Evolutionary conservation across 108 stramenopile genomes (phyloP).

Genomic region (Cyclotella cryptica): DNA sequence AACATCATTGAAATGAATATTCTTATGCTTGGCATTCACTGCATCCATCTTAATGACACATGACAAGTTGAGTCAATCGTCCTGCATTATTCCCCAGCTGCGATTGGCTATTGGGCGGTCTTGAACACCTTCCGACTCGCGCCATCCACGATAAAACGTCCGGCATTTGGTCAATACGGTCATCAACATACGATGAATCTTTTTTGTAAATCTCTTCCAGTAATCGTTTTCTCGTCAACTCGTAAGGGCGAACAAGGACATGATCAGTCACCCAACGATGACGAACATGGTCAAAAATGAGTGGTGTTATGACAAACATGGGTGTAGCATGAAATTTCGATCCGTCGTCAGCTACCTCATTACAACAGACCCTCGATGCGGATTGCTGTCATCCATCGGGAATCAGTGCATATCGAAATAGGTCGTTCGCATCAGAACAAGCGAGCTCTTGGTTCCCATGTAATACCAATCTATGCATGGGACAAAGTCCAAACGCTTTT

Average conservation of each 20-base stretch:
- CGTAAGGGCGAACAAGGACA: conserved; percentile 30
- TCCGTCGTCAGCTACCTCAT: neutral
- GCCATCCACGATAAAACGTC: conserved; percentile 38
- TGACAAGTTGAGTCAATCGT: neutral
- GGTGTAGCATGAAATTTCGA: conserved; percentile 5
- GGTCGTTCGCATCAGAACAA: neutral
- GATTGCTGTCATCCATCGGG: conserved; percentile 28
- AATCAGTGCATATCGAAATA: conserved; percentile 10
- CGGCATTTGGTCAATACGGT: conserved; percentile 14
- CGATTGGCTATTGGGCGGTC: conserved; percentile 11
- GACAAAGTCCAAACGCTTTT: conserved; percentile 23
- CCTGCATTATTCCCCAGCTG: neutral
- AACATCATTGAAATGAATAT: conserved; percentile 33
- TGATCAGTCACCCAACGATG: conserved; percentile 29
- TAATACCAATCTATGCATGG: conserved; percentile 34
- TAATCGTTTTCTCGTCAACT: conserved; percentile 21
- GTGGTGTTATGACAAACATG: conserved; percentile 24
- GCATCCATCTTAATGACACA: conserved; percentile 26
- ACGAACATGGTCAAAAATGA: conserved; percentile 17
- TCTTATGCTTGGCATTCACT: conserved; percentile 15
- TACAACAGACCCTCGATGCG: no score
- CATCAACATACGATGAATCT: conserved; percentile 17
- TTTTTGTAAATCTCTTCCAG: conserved; percentile 20
- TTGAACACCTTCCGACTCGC: conserved; percentile 16
- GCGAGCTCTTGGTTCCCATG: conserved; percentile 20